phyloP scores from a whole-genome alignment of 768 basidiomycete species.

The Rubroboletus pulcherrimus region DNA sequence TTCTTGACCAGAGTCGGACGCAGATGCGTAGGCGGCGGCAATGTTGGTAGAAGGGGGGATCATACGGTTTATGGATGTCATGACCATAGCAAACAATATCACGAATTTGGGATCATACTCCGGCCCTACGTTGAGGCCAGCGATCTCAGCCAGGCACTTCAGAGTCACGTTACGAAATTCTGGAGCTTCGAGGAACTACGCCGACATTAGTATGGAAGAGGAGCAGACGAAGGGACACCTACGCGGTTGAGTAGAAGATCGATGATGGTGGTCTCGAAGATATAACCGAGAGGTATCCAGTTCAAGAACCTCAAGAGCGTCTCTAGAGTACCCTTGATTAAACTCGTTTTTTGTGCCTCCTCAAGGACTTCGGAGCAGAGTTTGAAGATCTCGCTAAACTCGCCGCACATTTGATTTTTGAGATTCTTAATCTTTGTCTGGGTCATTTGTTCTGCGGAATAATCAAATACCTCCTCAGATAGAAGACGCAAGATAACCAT shows the following conservation, averaged over 20 bases:
- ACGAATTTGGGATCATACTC: constrained; percentile 99
- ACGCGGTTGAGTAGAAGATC: constrained; percentile 90
- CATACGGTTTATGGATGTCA: constrained; percentile 97
- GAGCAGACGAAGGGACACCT: constrained; percentile 33
- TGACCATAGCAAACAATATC: constrained; percentile 95
- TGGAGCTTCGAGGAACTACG: constrained; percentile 90
- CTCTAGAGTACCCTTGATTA: constrained; percentile 93
- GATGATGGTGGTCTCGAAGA: constrained; percentile 97
- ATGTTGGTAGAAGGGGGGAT: constrained; percentile 95
- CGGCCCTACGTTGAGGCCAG: constrained; percentile 87
- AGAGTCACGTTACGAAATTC: constrained; percentile 97
- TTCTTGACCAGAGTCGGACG: constrained; percentile 91
- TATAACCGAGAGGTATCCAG: constrained; percentile 99
- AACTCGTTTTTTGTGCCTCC: constrained; percentile 91
- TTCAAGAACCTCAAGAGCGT: constrained; percentile 94
- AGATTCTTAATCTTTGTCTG: constrained; percentile 96
- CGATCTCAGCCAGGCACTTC: constrained; percentile 96
- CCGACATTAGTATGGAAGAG: constrained; percentile 8
- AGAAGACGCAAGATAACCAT: constrained; percentile 97
- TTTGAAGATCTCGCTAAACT: constrained; percentile 97
- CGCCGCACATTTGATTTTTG: constrained; percentile 97
- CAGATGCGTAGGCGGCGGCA: constrained; percentile 83
- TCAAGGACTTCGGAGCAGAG: constrained; percentile 95
- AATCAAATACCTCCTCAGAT: constrained; percentile 99
- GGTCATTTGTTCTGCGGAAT: constrained; percentile 97